phyloP scores from a whole-genome alignment of 2,329 filamentous ascomycete species.

The Phaeomoniella chlamydospora region DNA sequence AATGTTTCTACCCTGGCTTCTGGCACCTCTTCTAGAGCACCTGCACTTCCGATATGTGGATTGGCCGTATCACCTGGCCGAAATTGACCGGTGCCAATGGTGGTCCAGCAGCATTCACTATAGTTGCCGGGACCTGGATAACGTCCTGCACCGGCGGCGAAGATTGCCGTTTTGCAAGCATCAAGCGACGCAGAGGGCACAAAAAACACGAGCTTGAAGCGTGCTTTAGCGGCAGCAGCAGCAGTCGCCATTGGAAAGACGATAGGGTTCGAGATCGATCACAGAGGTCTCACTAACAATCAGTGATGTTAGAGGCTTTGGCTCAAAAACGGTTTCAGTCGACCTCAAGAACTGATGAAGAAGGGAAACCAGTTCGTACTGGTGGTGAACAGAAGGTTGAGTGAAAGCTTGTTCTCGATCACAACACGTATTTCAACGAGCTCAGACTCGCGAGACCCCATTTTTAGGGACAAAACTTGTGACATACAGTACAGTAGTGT shows the following conservation, averaged over 20 bases:
- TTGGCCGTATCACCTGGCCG: conserved; percentile 46
- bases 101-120: conserved; percentile 22
- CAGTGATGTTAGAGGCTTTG: not conserved
- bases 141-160: conserved; percentile 27
- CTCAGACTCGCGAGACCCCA: not conserved
- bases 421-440: not conserved
- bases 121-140: conserved; percentile 26
- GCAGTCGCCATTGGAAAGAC: not conserved
- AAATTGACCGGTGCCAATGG: conserved; percentile 48
- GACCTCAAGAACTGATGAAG: not conserved
- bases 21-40: conserved; percentile 41
- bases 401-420: not conserved
- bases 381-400: too few relatives aligned
- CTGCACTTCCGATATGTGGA: conserved; percentile 46
- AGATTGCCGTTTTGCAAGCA: conserved; percentile 27
- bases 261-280: not conserved
- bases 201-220: conserved; percentile 31
- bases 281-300: not conserved
- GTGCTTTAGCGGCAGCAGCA: conserved; percentile 4
- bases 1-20: conserved; percentile 51
- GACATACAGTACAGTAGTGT: not conserved
- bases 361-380: too few relatives aligned
- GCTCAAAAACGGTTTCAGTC: not conserved
- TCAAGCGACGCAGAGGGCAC: conserved; percentile 21
- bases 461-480: not conserved